Evolutionary conservation across 768 basidiomycete species (phyloP).

Genomic region (Amanita phalloides): DNA sequence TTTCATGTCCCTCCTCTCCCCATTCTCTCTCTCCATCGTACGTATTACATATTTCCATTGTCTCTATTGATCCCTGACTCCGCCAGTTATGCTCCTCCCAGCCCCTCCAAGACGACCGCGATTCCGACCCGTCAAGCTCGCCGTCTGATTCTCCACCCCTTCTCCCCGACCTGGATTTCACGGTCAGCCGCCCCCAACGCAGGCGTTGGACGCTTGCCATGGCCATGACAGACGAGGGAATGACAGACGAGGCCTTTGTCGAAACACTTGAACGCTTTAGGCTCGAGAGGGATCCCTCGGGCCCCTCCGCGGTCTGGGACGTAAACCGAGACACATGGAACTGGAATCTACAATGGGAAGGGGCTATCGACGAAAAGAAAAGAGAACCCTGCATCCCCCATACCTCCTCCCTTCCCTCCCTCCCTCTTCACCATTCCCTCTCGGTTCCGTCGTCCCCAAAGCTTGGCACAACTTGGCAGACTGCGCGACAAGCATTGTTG

Average conservation of each 20-base stretch:
- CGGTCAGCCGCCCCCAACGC: not conserved
- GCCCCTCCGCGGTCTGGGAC: slow-evolving; percentile 13
- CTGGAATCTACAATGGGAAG: slow-evolving; percentile 6
- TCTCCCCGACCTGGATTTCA: not conserved
- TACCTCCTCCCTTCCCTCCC: slow-evolving; percentile 14
- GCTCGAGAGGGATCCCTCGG: slow-evolving; percentile 7
- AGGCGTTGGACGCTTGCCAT: slow-evolving; percentile 33
- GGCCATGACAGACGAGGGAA: slow-evolving; percentile 37
- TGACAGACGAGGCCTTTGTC: slow-evolving; percentile 40
- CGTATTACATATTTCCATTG: not conserved
- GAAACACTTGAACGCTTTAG: slow-evolving; percentile 35
- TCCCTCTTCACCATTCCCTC: slow-evolving; percentile 17
- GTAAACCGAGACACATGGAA: slow-evolving; percentile 8
- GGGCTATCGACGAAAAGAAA: not conserved
- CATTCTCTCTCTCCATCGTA: slow-evolving; percentile 3
- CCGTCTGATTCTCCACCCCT: not conserved
- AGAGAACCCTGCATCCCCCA: slow-evolving; percentile 7
- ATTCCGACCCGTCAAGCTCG: slow-evolving; percentile 1
- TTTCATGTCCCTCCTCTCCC: not conserved
- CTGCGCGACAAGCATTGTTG: slow-evolving; percentile 25
- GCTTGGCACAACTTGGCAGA: slow-evolving; percentile 20
- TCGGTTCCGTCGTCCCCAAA: slow-evolving; percentile 12
- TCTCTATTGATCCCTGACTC: not conserved
- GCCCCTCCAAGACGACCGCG: slow-evolving; percentile 2
- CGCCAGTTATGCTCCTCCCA: not conserved